Conservation (phyloP, 371 early-diverging fungal genomes). For the Phascolomyces articulosus region DNA sequence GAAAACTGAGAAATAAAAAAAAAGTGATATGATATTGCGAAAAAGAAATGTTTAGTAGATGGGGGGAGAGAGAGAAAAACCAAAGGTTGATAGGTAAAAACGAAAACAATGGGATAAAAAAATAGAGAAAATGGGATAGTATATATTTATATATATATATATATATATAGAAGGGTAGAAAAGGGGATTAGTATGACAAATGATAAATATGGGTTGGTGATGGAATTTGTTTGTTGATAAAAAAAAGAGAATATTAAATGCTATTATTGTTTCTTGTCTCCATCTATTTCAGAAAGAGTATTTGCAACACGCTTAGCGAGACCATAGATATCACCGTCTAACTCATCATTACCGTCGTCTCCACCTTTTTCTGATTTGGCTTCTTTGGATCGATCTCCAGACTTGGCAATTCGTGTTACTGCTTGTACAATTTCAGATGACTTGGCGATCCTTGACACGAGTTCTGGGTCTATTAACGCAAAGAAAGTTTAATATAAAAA, state of each 20-base stretch:
- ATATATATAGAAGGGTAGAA: background rate
- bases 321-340: constrained; percentile 47
- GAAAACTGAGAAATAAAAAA: background rate
- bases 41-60: background rate
- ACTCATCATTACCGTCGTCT: constrained; percentile 33
- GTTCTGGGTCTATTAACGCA: constrained; percentile 27
- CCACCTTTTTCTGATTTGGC: constrained; percentile 1
- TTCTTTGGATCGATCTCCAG: constrained; percentile 16
- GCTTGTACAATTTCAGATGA: constrained; percentile 37
- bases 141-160: no score
- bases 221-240: background rate
- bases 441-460: constrained; percentile 31
- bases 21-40: background rate
- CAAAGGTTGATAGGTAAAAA: background rate
- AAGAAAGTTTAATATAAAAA: background rate
- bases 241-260: constrained; percentile 12
- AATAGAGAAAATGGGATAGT: background rate
- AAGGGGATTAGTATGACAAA: background rate
- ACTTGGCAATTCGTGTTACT: constrained; percentile 37
- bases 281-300: constrained; percentile 21
- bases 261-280: constrained; percentile 8
- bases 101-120: background rate
- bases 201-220: background rate
- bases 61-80: background rate
- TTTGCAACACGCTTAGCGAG: constrained; percentile 43